phyloP scores from a whole-genome alignment of 2,329 filamentous ascomycete genomes.

The Stachybotrys elegans region DNA sequence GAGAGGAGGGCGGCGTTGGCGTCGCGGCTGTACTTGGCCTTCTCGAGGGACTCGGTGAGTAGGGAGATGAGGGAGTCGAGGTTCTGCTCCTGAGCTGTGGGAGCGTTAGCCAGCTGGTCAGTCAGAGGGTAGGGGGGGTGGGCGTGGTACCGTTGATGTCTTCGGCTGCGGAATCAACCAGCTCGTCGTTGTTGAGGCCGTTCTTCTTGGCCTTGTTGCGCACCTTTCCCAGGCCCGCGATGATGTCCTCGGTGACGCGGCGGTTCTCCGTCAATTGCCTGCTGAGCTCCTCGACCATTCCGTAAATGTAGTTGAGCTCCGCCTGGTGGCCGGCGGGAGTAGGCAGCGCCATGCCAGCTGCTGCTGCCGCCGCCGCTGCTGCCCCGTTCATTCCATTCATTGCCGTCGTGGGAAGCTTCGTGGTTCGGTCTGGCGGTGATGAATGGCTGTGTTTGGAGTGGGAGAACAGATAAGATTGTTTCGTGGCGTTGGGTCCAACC shows the following conservation, averaged over 20 bases:
- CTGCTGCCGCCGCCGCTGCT: conserved; percentile 6
- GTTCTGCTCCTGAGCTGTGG: conserved; percentile 51
- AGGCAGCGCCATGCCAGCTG: conserved; percentile 45
- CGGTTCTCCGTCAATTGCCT: conserved; percentile 58
- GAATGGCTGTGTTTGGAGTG: too few relatives aligned
- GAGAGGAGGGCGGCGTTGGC: conserved; percentile 54
- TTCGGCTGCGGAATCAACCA: conserved; percentile 50
- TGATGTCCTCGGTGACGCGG: conserved; percentile 57
- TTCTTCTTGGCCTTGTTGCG: conserved; percentile 50
- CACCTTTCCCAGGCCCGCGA: conserved; percentile 57
- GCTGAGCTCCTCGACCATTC: conserved; percentile 63
- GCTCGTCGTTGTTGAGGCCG: conserved; percentile 51
- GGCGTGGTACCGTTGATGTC: conserved; percentile 48
- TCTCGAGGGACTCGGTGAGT: conserved; percentile 57
- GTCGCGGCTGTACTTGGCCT: conserved; percentile 54
- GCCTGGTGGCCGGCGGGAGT: conserved; percentile 64
- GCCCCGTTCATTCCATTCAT: conserved; percentile 47
- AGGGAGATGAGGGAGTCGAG: conserved; percentile 57
- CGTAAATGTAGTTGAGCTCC: conserved; percentile 64
- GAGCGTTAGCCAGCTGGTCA: conserved; percentile 3
- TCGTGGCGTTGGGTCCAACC: too few relatives aligned
- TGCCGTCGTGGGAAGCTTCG: too few relatives aligned
- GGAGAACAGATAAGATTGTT: too few relatives aligned
- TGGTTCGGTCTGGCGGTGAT: too few relatives aligned
- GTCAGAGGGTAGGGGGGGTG: conserved; percentile 1